Base-by-base conservation (phyloP, 1,284 basidiomycete species). In the Golubevia pallescens region DNA sequence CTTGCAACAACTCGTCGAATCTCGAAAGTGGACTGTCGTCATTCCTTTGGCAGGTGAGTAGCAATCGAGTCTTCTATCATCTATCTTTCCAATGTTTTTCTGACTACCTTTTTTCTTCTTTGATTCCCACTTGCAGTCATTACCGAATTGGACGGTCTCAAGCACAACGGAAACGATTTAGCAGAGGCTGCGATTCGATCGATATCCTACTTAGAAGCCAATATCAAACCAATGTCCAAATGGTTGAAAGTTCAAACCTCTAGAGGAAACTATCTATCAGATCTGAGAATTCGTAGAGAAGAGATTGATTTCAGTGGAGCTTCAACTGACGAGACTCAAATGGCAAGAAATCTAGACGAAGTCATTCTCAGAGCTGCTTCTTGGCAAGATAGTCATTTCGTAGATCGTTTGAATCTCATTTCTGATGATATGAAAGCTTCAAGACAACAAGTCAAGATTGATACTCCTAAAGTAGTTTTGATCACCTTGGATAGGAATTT, bases 211-310 rank as follows among this genome's bases (percentile, higher is more conserved):
- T 89, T 97, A 73, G 85, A 90, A 90, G 16, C 87, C 89, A n/a
- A 91, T 71, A 87, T 97, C 67, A 92, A 92, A 60, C 89, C 91
- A 3, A 92, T 93, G 75, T 86, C 91, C 0, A 87, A 88, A 2
- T 92, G 91, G 16, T 90, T 98, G 86, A 97, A 98, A 87, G 91
- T 98, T 8, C 94, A 95, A 86, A 99, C 97, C 0, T 93, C 92
- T 14, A 92, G 92, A 68, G 96, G 96, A 74, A 99, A 98, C 85
- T 98, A 97, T 85, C 89, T 99, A 1, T 89, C 90, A 1, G 92
- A 92, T 60, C 89, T 99, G 42, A 91, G 87, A 73, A 90, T 98
- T 53, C 90, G 95, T 13, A 91, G 90, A 1, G 96, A 99, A 86
- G 90, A 93, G 68, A 90, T 96, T 70, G 91, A 93, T 70, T 93